Conservation (phyloP, 2,329 filamentous ascomycete genomes). For the Aspergillus alliaceus region DNA sequence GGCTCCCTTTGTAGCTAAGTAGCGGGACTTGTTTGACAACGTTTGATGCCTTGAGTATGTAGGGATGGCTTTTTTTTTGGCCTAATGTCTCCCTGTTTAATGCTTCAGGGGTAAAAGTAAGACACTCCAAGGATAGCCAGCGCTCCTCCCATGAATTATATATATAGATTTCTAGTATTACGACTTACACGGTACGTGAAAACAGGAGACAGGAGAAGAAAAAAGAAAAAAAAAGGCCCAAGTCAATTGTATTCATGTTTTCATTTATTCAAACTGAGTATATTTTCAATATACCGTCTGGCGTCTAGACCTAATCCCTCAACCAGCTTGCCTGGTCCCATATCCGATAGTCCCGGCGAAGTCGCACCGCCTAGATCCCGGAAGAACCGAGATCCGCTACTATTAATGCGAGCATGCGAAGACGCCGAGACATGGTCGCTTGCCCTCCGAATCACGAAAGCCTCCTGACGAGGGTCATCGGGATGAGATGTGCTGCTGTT, state of each 20-base stretch:
- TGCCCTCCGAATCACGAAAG: conserved; percentile 48
- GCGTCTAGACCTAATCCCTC: conserved; percentile 50
- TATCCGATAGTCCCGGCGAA: conserved; percentile 27
- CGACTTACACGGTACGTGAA: background rate
- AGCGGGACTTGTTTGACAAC: background rate
- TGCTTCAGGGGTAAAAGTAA: background rate
- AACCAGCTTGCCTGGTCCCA: conserved; percentile 36
- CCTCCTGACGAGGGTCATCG: conserved; percentile 33
- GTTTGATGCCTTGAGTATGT: background rate
- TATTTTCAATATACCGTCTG: conserved; percentile 46
- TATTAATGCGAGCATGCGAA: conserved; percentile 33
- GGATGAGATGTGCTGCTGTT: conserved; percentile 8
- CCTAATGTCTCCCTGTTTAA: background rate
- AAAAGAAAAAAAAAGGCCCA: background rate
- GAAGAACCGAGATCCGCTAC: conserved; percentile 38
- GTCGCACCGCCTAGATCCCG: conserved; percentile 40
- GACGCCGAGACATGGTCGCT: conserved; percentile 37
- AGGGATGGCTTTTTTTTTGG: background rate
- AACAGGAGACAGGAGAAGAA: background rate
- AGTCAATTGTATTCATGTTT: background rate
- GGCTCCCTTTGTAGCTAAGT: background rate
- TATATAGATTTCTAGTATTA: background rate
- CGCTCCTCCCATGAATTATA: too few species aligned
- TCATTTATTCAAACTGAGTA: conserved; percentile 46
- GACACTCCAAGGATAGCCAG: background rate